Percentiles rank a stretch among this genome's conserved stretches.
Evolutionary conservation across 768 basidiomycete genomes (phyloP).

Genomic region (Leccinum subgranulosum): DNA sequence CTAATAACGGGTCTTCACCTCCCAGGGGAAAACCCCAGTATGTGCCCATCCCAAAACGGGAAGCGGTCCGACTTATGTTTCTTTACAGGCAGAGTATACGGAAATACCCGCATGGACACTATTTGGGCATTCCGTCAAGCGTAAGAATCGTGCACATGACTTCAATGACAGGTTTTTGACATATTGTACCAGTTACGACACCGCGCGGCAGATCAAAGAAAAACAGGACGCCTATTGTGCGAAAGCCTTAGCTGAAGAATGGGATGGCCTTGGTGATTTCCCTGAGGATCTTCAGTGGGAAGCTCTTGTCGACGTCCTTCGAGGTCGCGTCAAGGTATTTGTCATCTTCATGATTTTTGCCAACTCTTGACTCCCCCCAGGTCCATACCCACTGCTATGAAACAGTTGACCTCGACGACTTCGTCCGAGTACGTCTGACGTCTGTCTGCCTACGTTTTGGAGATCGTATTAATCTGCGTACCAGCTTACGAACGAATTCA

Average conservation of each 20-base stretch:
- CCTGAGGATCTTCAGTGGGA: constrained; percentile 77
- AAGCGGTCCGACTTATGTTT: neutral
- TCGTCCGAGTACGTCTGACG: constrained; percentile 54
- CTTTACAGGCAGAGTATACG: constrained; percentile 26
- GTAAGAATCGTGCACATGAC: constrained; percentile 19
- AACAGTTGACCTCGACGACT: constrained; percentile 64
- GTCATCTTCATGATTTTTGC: neutral
- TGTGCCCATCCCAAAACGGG: neutral
- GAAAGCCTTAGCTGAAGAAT: constrained; percentile 39
- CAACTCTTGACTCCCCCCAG: constrained; percentile 13
- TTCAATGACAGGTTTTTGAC: neutral
- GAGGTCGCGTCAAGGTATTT: constrained; percentile 76
- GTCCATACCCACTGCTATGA: constrained; percentile 45
- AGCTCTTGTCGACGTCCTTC: constrained; percentile 74
- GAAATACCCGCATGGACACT: constrained; percentile 43
- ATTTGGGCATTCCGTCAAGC: constrained; percentile 54
- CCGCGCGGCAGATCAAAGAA: constrained; percentile 50
- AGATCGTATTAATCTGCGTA: constrained; percentile 1
- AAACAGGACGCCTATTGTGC: constrained; percentile 53
- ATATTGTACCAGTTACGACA: constrained; percentile 39
- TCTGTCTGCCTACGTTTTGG: neutral
- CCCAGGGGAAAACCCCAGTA: constrained; percentile 49
- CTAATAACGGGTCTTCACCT: neutral
- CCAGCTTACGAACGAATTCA: constrained; percentile 88
- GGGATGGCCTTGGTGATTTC: constrained; percentile 46